Percentiles rank a stretch among this genome's conserved stretches.
phyloP scores from a whole-genome alignment of 2,329 filamentous ascomycete genomes.

The Gliomastix tumulicola region DNA sequence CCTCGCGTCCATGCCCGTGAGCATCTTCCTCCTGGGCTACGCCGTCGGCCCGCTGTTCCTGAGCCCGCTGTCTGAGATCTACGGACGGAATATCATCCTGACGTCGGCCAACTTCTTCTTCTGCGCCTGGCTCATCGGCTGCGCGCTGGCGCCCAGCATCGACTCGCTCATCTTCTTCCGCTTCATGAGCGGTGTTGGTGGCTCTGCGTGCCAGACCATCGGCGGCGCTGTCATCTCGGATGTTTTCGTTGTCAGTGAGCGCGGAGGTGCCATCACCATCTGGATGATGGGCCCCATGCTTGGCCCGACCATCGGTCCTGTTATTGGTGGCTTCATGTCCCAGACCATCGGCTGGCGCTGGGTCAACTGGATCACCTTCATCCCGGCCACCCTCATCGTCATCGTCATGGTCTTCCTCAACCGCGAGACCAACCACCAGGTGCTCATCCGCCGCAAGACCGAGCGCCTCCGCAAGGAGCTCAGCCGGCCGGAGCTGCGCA shows the following conservation, averaged over 20 bases:
- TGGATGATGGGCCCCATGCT: slow-evolving; percentile 53
- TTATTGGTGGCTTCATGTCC: slow-evolving; percentile 41
- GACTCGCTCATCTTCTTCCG: slow-evolving; percentile 50
- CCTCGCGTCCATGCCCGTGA: slow-evolving; percentile 45
- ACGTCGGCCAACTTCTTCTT: slow-evolving; percentile 52
- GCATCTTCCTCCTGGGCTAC: slow-evolving; percentile 56
- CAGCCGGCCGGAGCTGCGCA: slow-evolving; percentile 28
- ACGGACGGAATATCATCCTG: slow-evolving; percentile 52
- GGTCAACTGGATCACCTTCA: slow-evolving; percentile 45
- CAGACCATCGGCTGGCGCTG: slow-evolving; percentile 45
- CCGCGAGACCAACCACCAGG: slow-evolving; percentile 33
- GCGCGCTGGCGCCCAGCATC: slow-evolving; percentile 50
- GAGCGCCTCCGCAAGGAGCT: slow-evolving; percentile 35
- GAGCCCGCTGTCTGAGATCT: slow-evolving; percentile 56
- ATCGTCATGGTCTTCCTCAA: slow-evolving; percentile 16
- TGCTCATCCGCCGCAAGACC: slow-evolving; percentile 44
- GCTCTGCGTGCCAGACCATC: slow-evolving; percentile 45
- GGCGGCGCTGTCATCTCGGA: slow-evolving; percentile 50
- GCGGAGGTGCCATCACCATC: slow-evolving; percentile 40
- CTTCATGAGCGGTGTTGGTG: slow-evolving; percentile 52
- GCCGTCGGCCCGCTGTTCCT: slow-evolving; percentile 49
- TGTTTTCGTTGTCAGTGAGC: slow-evolving; percentile 38
- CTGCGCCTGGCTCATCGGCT: slow-evolving; percentile 56
- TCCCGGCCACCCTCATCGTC: slow-evolving; percentile 23
- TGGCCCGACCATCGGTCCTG: slow-evolving; percentile 40